A percentile compares a stretch with the other conserved stretches of the same genome.
Conservation (phyloP, 2,329 filamentous ascomycete genomes). For the Lachnellula willkommii region DNA sequence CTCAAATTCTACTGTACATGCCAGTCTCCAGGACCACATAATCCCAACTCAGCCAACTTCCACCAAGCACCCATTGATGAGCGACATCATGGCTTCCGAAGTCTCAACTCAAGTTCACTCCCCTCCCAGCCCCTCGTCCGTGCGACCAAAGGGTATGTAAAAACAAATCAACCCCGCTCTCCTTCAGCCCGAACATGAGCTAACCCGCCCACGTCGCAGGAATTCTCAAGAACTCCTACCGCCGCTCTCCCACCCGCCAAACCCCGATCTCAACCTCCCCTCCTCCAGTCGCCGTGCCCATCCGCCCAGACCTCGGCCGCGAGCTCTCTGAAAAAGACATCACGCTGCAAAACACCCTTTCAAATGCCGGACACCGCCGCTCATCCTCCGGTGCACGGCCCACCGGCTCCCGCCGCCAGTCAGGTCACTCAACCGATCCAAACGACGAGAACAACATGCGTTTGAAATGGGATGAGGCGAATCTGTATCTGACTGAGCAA, state of each 20-base stretch:
- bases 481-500: conserved; percentile 94
- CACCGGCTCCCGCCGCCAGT: conserved; percentile 40
- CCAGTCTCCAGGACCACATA: not conserved
- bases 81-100: conserved; percentile 24
- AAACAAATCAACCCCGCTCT: not conserved
- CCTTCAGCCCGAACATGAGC: conserved; percentile 2
- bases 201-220: conserved; percentile 46
- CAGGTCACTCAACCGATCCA: conserved; percentile 24
- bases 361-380: conserved; percentile 84
- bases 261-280: conserved; percentile 39
- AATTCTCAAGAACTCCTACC: conserved; percentile 87
- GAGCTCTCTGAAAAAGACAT: conserved; percentile 72
- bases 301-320: conserved; percentile 28
- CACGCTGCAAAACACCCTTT: conserved; percentile 87
- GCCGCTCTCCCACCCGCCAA: conserved; percentile 47
- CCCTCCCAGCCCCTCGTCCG: conserved; percentile 30
- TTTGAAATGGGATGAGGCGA: conserved; percentile 98
- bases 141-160: conserved; percentile 34
- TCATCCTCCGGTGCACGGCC: conserved; percentile 71
- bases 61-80: conserved; percentile 11
- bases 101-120: conserved; percentile 24
- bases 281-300: conserved; percentile 31
- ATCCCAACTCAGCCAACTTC: not conserved
- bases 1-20: not conserved
- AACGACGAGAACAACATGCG: conserved; percentile 55